Evolutionary conservation across 768 basidiomycete genomes (phyloP).

Genomic region (Galerina marginata): DNA sequence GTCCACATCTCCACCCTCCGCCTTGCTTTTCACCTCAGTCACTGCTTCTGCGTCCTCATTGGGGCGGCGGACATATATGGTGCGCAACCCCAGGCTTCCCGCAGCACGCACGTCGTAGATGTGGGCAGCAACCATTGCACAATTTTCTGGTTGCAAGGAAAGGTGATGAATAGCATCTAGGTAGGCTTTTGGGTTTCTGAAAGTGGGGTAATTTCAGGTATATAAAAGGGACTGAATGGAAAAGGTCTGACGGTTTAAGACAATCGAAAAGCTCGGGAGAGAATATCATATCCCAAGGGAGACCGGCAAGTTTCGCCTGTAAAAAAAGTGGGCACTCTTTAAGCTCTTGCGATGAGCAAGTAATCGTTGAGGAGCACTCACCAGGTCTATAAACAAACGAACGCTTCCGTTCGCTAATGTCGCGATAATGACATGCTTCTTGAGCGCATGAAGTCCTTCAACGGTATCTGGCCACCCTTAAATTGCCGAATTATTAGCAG

Average conservation of each 20-base stretch:
- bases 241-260: constrained; percentile 61
- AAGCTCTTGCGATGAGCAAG: not conserved
- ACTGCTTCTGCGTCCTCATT: constrained; percentile 43
- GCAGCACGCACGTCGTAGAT: constrained; percentile 61
- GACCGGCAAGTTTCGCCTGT: constrained; percentile 62
- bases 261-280: constrained; percentile 62
- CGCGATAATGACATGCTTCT: constrained; percentile 54
- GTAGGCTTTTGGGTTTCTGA: constrained; percentile 60
- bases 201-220: not conserved
- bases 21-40: constrained; percentile 44
- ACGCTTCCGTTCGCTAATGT: constrained; percentile 71
- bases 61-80: constrained; percentile 60
- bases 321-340: not conserved
- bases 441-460: constrained; percentile 54
- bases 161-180: constrained; percentile 55
- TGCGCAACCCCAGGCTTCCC: constrained; percentile 55
- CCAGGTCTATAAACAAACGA: constrained; percentile 65
- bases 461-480: constrained; percentile 64
- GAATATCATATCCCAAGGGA: constrained; percentile 70
- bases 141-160: constrained; percentile 48
- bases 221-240: not conserved
- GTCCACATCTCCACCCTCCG: constrained; percentile 65
- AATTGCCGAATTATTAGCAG: not conserved
- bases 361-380: constrained; percentile 23
- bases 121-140: constrained; percentile 73